These are phyloP conservation scores for Carex parvula DNA, from an alignment of 176 grass and related monocot species.

Conservation along the genomic window DNA sequence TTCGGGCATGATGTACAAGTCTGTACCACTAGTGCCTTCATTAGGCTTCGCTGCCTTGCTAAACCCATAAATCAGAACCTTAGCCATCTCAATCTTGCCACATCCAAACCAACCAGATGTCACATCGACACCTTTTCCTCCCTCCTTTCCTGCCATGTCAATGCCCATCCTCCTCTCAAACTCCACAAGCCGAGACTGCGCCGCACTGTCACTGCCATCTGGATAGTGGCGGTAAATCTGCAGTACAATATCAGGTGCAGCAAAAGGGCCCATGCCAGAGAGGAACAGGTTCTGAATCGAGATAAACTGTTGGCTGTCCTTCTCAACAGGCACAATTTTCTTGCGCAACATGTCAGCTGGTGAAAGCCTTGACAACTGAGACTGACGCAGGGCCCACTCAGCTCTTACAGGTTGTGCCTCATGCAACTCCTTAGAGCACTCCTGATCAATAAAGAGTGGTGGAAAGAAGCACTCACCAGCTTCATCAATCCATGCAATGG, in stretches of 20 bases:
- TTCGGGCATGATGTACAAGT: conserved; percentile 57
- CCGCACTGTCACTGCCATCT: conserved; percentile 56
- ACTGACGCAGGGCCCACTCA: conserved; percentile 55
- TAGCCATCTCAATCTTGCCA: conserved; percentile 62
- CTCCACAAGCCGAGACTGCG: conserved; percentile 51
- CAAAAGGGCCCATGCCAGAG: conserved; percentile 71
- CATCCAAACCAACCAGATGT: conserved; percentile 74
- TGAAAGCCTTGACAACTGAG: conserved; percentile 27
- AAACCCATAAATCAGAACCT: conserved; percentile 73
- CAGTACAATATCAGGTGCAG: conserved; percentile 45
- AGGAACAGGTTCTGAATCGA: conserved; percentile 56
- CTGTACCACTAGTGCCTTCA: conserved; percentile 37
- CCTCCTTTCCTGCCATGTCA: conserved; percentile 39
- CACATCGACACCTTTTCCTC: conserved; percentile 56
- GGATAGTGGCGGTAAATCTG: conserved; percentile 61
- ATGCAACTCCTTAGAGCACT: conserved; percentile 29
- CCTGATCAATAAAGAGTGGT: conserved; percentile 49
- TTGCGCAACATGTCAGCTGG: conserved; percentile 48
- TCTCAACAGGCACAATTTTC: conserved; percentile 62
- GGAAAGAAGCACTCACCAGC: conserved; percentile 56
- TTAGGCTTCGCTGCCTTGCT: conserved; percentile 39
- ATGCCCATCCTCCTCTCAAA: conserved; percentile 67
- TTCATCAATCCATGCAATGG: conserved; percentile 70
- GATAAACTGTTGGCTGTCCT: conserved; percentile 44
- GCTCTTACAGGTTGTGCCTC: conserved; percentile 48